Base-by-base conservation (phyloP, 106 monocot genomes). In the Posidonia australis region DNA sequence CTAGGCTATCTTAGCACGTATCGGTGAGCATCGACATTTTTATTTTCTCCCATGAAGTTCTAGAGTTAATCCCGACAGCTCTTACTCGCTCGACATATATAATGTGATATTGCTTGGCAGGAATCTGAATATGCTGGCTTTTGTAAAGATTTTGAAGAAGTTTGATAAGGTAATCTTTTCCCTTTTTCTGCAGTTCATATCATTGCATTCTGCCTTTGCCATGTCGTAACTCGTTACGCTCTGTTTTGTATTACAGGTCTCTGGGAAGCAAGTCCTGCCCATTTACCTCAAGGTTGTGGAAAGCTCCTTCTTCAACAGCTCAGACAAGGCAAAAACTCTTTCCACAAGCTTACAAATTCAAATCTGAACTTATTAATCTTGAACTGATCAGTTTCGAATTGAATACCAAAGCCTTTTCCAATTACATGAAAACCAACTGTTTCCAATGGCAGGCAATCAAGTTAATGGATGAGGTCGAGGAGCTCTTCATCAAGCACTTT, bases 121-220 rank as follows among this genome's bases (percentile, higher is more conserved):
- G 77, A 86, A 84, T 54, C 65, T 98, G 77, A 91, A 98, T 81
- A 82, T 98, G 87, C 27, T 87, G 69, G 98, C 98, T 56, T 98
- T 98, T 74, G 98, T 66, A 9, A 98, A 98, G 71, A 98, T 98
- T 54, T 56, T 98, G 70, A 98, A 91, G 75, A 98, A 98, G 53
- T 85, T 98, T 69, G 98, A 98, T 67, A 91, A 98, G 87, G 93
- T 93, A n/a, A n/a, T n/a, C n/a, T n/a, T n/a, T n/a, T n/a, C 14
- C 7, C 28, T 25, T 51, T 65, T 47, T n/a, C 49, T 47, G 48
- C 13, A 4, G 46, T 52, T 5, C 25, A n/a, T 54, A 17, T 52
- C 10, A 27, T 29, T 30, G 24, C 13, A 18, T n/a, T 32, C 10
- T n/a, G 2, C 19, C 44, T 27, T 43, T 1, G 31, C 20, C 58